Base-by-base conservation (phyloP, 345 rosid genomes). In the Kandelia obovata region DNA sequence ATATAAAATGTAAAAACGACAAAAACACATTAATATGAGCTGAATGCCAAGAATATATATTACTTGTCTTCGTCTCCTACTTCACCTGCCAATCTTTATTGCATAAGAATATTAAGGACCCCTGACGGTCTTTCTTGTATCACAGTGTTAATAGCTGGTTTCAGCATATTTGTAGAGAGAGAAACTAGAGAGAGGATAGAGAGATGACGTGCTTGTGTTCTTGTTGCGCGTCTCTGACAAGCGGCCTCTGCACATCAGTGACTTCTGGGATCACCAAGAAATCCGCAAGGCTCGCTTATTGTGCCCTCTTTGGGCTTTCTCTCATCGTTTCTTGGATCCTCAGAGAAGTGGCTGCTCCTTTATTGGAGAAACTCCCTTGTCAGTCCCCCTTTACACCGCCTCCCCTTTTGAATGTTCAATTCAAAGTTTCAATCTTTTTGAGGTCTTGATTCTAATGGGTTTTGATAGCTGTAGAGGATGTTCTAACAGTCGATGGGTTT, bases 221-320 rank as follows among this genome's bases (percentile, higher is more conserved):
- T 35, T 95, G 99, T 79, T 88, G 89, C 65, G 86, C 90, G 35
- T 84, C 97, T 51, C 70, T 85, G 71, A 86, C 96, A 8, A 92
- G 99, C 82, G 99, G 99, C 23, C 83, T 95, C 46, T 95, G 99
- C 81, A 53, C 96, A 15, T 86, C 96, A 71, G 89, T 92, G 76
- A 97, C 93, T 19, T 87, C 97, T 5, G 96, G 95, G 65, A 80
- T 95, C 60, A 47, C 97, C 21, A 88, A 81, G 74, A 87, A 80
- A 76, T 95, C 97, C 1, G 97, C 97, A 30, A 85, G 99, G 72
- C 83, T 95, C 58, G 96, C 89, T 67, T 95, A 92, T 73, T 92
- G 96, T 68, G 99, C 93, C 64, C 96, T 95, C 79, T 92, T 95
- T 62, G 99, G 96, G 25, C 82, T 84, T 26, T 92, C 99, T 25